These are phyloP conservation scores for Venustampulla echinocandica DNA, from an alignment of 495 filamentous ascomycete genomes.

Conservation along the genomic window DNA sequence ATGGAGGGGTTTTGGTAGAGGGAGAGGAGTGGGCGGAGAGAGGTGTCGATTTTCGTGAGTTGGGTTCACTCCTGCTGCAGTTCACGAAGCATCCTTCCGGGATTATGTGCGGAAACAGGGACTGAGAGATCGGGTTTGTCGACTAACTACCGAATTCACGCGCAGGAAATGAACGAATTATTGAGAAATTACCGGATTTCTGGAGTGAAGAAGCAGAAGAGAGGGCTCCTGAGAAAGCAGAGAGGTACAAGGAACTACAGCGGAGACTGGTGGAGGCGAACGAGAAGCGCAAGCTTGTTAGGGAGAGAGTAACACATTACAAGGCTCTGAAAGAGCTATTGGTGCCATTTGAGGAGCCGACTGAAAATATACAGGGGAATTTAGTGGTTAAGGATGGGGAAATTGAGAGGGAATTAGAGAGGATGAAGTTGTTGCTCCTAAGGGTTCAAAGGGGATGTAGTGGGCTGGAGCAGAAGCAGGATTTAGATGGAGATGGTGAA, in stretches of 20 bases:
- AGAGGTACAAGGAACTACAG: slow-evolving; percentile 47
- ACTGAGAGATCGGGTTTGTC: too few relatives aligned
- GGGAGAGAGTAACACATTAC: slow-evolving; percentile 48
- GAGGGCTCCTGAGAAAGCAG: slow-evolving; percentile 26
- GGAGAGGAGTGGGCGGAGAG: slow-evolving; percentile 38
- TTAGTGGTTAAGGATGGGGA: slow-evolving; percentile 66
- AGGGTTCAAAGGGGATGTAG: slow-evolving; percentile 55
- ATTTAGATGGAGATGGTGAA: slow-evolving; percentile 16
- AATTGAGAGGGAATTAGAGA: slow-evolving; percentile 62
- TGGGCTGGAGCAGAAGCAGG: slow-evolving; percentile 10
- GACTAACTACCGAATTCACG: not conserved
- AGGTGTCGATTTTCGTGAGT: slow-evolving; percentile 32
- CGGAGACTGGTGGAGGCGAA: slow-evolving; percentile 43
- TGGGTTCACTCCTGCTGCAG: too few relatives aligned
- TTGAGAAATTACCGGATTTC: slow-evolving; percentile 33
- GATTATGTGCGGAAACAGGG: not conserved
- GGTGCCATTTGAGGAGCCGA: slow-evolving; percentile 47
- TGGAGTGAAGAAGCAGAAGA: slow-evolving; percentile 31
- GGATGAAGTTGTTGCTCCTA: slow-evolving; percentile 66
- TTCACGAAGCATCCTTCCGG: not conserved
- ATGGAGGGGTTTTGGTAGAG: slow-evolving; percentile 21
- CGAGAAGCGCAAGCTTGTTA: slow-evolving; percentile 40
- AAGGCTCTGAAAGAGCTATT: slow-evolving; percentile 49
- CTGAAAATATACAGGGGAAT: slow-evolving; percentile 63
- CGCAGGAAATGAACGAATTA: slow-evolving; percentile 32